Conservation (phyloP, 805 yeast species). For the Schwanniomyces yamadae region DNA sequence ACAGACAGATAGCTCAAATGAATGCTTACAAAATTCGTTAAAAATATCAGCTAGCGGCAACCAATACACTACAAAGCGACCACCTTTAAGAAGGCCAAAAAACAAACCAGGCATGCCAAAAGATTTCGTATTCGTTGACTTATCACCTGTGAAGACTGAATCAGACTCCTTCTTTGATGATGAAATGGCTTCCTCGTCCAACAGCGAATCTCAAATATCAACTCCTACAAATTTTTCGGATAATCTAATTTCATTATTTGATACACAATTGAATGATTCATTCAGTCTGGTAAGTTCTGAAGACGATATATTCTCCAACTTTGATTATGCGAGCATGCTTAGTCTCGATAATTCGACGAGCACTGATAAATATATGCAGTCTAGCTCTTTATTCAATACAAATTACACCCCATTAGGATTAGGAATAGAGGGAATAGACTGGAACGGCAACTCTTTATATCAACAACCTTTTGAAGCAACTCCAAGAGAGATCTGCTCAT, state of each 20-base stretch:
- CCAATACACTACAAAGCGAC: constrained; percentile 33
- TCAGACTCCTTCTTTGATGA: constrained; percentile 13
- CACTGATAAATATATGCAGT: constrained; percentile 12
- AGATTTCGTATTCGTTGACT: constrained; percentile 46
- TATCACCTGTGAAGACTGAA: constrained; percentile 38
- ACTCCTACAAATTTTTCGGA: constrained; percentile 13
- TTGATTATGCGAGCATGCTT: constrained; percentile 1
- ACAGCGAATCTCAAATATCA: constrained; percentile 11
- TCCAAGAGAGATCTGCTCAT: no score
- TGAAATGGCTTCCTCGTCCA: constrained; percentile 3
- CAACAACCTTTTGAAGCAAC: constrained; percentile 2
- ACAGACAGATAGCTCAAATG: constrained; percentile 24
- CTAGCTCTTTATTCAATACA: constrained; percentile 12
- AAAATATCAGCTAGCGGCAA: constrained; percentile 40
- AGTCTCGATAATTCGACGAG: constrained; percentile 4
- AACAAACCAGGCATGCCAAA: constrained; percentile 45
- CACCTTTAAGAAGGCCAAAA: constrained; percentile 44
- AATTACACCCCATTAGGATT: constrained; percentile 22
- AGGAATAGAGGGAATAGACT: constrained; percentile 28
- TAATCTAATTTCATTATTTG: constrained; percentile 9
- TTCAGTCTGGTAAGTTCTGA: constrained; percentile 17
- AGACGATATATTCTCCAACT: constrained; percentile 11
- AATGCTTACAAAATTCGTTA: constrained; percentile 44
- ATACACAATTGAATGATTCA: constrained; percentile 16
- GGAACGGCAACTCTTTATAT: constrained; percentile 5